Percentiles rank a stretch among this genome's conserved stretches.
phyloP scores from a whole-genome alignment of 441 rosid genomes.

The Iberis amara region DNA sequence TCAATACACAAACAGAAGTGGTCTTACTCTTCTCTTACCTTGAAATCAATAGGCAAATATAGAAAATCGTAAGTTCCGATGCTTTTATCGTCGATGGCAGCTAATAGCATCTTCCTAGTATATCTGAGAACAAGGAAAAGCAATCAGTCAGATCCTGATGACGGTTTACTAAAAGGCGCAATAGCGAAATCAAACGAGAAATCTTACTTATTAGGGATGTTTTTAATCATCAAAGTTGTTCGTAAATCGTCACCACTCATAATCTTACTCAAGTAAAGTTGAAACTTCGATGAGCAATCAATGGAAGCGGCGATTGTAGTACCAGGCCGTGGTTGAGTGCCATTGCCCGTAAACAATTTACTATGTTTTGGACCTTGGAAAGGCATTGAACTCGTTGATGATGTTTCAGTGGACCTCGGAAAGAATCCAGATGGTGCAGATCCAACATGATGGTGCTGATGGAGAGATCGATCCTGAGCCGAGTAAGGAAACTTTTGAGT shows the following conservation, averaged over 20 bases:
- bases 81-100: constrained; percentile 70
- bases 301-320: no score
- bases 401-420: constrained; percentile 56
- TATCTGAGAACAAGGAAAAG: constrained; percentile 38
- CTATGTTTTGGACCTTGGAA: constrained; percentile 59
- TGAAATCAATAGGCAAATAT: constrained; percentile 74
- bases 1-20: no score
- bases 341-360: constrained; percentile 57
- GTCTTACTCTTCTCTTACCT: constrained; percentile 35
- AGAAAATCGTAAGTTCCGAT: constrained; percentile 70
- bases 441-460: constrained; percentile 73
- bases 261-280: constrained; percentile 88
- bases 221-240: constrained; percentile 72
- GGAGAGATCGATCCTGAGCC: constrained; percentile 37
- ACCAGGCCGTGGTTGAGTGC: constrained; percentile 45
- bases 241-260: constrained; percentile 53
- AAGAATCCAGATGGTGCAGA: constrained; percentile 93
- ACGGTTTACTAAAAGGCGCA: no score
- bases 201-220: constrained; percentile 67
- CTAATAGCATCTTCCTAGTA: constrained; percentile 76
- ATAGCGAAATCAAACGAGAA: no score
- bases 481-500: constrained; percentile 54
- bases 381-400: constrained; percentile 41
- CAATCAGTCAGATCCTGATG: no score
- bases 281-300: constrained; percentile 48